Conservation (phyloP, 768 basidiomycete species). For the Pulveroboletus ravenelii region DNA sequence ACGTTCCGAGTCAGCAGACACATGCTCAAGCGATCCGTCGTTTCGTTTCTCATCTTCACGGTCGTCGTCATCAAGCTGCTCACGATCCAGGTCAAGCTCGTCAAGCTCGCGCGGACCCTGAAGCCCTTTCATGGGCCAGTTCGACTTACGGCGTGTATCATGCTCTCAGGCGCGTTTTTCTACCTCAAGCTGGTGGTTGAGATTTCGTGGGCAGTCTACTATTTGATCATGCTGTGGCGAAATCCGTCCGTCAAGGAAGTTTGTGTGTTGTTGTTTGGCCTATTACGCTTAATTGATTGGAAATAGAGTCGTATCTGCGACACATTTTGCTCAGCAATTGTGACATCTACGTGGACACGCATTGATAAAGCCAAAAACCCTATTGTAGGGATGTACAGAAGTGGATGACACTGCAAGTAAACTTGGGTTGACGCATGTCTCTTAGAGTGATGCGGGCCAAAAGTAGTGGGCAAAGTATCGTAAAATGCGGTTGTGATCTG, state of each 20-base stretch:
- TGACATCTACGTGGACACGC: not conserved
- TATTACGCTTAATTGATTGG: conserved; percentile 29
- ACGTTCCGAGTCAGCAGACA: conserved; percentile 27
- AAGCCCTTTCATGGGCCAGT: conserved; percentile 24
- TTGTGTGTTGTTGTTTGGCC: conserved; percentile 15
- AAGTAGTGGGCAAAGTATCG: too few relatives aligned
- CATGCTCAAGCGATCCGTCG: conserved; percentile 28
- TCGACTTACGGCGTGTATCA: conserved; percentile 21
- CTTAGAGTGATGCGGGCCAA: too few relatives aligned
- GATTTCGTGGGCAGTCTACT: conserved; percentile 26
- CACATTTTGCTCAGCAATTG: not conserved
- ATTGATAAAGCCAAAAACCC: too few relatives aligned
- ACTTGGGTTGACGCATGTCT: too few relatives aligned
- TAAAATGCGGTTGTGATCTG: not conserved
- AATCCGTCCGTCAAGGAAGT: conserved; percentile 26
- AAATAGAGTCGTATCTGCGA: conserved; percentile 14
- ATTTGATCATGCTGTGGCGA: conserved; percentile 24
- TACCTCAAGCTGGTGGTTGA: conserved; percentile 26
- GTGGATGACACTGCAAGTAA: too few relatives aligned
- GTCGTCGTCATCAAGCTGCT: conserved; percentile 29
- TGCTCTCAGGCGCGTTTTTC: conserved; percentile 24
- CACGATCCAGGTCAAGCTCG: conserved; percentile 26
- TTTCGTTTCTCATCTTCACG: conserved; percentile 27
- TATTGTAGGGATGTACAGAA: too few relatives aligned
- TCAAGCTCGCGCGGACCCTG: conserved; percentile 26